Conservation (phyloP, 257 asterid species). For the Ocimum tenuiflorum region DNA sequence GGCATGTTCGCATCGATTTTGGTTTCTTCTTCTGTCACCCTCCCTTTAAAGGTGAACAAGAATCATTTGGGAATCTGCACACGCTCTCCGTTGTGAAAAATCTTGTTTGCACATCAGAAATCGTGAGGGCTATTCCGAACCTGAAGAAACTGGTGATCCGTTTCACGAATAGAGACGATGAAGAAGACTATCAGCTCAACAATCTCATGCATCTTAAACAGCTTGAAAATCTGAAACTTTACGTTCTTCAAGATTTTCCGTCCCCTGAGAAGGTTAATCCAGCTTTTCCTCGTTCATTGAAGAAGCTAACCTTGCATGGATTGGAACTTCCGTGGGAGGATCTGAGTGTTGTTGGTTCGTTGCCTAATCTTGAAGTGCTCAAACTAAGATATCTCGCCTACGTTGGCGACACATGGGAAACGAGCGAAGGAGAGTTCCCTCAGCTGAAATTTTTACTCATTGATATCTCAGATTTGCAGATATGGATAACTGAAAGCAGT, state of each 20-base stretch:
- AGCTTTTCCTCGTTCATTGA: not conserved
- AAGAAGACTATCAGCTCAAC: not conserved
- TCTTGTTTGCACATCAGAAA: not conserved
- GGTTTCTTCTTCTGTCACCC: too few species aligned
- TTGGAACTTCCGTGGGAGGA: not conserved
- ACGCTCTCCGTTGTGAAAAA: too few species aligned
- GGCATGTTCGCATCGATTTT: too few species aligned
- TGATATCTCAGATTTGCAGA: not conserved
- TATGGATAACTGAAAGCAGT: not conserved
- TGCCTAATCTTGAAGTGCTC: conserved; percentile 11
- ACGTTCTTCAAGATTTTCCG: accelerated
- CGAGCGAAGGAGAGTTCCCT: not conserved
- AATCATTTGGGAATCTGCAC: too few species aligned
- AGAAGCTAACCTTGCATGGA: not conserved
- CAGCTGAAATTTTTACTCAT: not conserved
- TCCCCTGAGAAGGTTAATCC: not conserved
- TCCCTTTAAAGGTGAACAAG: too few species aligned
- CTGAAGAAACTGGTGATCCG: not conserved
- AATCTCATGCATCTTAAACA: not conserved
- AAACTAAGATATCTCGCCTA: not conserved
- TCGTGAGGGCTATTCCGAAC: not conserved
- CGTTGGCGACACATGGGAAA: not conserved
- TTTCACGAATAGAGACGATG: not conserved
- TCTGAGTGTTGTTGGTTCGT: too few species aligned
- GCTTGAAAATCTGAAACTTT: not conserved